Conservation (phyloP, 495 filamentous ascomycete genomes). For the Umbilicaria muhlenbergii region DNA sequence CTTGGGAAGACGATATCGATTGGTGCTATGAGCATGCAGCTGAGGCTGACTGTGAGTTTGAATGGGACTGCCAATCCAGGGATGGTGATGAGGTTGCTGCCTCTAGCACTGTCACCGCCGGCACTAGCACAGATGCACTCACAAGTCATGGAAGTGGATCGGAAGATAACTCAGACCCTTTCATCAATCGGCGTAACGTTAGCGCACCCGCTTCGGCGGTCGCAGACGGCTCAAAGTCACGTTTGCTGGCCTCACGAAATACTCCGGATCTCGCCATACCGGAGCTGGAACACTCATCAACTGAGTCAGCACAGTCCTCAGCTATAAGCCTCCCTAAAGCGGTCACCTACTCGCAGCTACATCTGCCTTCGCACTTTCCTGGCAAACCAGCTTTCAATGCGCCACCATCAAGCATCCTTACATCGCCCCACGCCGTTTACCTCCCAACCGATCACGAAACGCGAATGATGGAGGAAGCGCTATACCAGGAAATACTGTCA, state of each 20-base stretch:
- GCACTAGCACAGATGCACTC: neutral
- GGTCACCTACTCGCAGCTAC: constrained; percentile 19
- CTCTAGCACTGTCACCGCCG: neutral
- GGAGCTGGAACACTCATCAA: constrained; percentile 19
- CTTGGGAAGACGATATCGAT: constrained; percentile 90
- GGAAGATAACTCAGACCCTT: neutral
- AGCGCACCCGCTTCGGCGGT: constrained; percentile 9
- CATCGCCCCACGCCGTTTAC: constrained; percentile 11
- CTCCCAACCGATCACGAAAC: constrained; percentile 11
- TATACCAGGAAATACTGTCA: constrained; percentile 33
- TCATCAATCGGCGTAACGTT: neutral
- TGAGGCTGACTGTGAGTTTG: constrained; percentile 80
- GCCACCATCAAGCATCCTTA: constrained; percentile 16
- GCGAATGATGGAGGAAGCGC: constrained; percentile 24
- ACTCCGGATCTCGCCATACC: constrained; percentile 21
- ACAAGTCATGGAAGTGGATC: neutral
- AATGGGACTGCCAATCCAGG: constrained; percentile 49
- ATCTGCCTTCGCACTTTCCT: neutral
- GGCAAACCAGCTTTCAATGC: constrained; percentile 2
- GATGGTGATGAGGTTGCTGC: constrained; percentile 7
- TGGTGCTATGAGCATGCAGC: constrained; percentile 86
- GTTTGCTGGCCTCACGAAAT: constrained; percentile 15
- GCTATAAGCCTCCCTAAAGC: constrained; percentile 19
- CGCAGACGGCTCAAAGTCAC: neutral
- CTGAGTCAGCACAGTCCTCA: constrained; percentile 22